These are phyloP conservation scores for Elaeagnus macrophylla DNA, from an alignment of 306 rosid genomes.

Conservation along the genomic window DNA sequence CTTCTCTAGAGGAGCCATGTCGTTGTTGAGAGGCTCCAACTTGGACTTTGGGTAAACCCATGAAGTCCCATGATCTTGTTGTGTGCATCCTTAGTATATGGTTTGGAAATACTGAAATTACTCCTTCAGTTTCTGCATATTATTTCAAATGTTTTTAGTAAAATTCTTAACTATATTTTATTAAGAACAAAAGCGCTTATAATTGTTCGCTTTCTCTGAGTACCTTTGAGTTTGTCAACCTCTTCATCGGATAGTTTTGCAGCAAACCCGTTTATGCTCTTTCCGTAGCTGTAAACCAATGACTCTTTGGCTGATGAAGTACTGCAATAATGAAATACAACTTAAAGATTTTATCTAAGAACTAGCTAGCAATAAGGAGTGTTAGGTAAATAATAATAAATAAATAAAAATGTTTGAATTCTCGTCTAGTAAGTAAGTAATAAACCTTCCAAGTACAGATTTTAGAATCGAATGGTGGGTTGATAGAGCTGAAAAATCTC, in stretches of 20 bases:
- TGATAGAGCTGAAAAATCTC: slow-evolving; percentile 5
- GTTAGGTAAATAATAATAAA: background rate
- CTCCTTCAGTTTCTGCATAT: slow-evolving; percentile 21
- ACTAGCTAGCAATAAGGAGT: too few species aligned
- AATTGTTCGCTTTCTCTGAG: background rate
- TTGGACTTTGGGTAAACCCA: slow-evolving; percentile 11
- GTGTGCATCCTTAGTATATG: slow-evolving; percentile 27
- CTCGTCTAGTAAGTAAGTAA: background rate
- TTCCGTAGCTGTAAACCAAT: slow-evolving; percentile 26
- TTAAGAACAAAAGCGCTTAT: too few species aligned
- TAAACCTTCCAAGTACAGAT: slow-evolving; percentile 27
- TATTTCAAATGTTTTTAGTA: background rate
- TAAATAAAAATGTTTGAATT: background rate
- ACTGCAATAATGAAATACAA: slow-evolving; percentile 2
- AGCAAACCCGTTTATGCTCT: slow-evolving; percentile 31
- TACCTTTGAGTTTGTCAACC: slow-evolving; percentile 23
- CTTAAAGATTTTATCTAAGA: too few species aligned
- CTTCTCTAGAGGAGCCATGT: background rate
- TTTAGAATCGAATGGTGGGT: slow-evolving; percentile 23
- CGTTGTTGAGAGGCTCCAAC: background rate
- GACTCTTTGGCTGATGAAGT: slow-evolving; percentile 23
- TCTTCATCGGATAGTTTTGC: slow-evolving; percentile 29
- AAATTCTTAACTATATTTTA: too few species aligned
- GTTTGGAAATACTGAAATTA: slow-evolving; percentile 31
- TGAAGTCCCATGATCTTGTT: slow-evolving; percentile 36